phyloP scores from a whole-genome alignment of 23 red algal species.

The Gracilaria domingensis region DNA sequence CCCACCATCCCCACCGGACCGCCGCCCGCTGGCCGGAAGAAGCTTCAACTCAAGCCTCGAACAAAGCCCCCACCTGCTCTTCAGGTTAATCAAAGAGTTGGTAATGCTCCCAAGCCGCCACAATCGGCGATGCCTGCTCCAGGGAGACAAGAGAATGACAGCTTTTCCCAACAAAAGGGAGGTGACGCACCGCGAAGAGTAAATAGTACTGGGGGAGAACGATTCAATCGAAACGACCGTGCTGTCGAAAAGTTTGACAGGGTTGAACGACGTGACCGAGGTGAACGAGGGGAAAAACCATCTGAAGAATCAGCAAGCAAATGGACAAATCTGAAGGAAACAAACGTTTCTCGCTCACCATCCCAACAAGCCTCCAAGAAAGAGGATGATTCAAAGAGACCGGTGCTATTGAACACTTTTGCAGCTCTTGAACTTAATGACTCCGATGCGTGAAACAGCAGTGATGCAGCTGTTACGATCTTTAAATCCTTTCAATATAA shows the following conservation, averaged over 20 bases:
- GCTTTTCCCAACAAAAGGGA: background rate
- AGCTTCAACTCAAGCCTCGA: slow-evolving; percentile 64
- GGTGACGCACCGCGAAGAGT: background rate
- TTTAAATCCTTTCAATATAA: background rate
- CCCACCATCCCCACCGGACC: slow-evolving; percentile 67
- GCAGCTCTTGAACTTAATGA: slow-evolving; percentile 57
- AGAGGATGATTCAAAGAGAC: slow-evolving; percentile 49
- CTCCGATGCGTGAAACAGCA: slow-evolving; percentile 23
- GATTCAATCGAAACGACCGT: slow-evolving; percentile 1
- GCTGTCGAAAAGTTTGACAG: slow-evolving; percentile 15
- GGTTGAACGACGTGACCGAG: slow-evolving; percentile 22
- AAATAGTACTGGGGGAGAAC: slow-evolving; percentile 17
- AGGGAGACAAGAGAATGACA: slow-evolving; percentile 21
- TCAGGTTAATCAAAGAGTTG: slow-evolving; percentile 38
- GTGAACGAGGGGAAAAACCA: background rate
- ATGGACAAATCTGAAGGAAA: slow-evolving; percentile 28
- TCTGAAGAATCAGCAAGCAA: slow-evolving; percentile 13
- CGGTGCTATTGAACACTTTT: slow-evolving; percentile 55
- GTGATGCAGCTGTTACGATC: background rate
- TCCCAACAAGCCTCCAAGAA: slow-evolving; percentile 29
- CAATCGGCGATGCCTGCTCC: slow-evolving; percentile 11
- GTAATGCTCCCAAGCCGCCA: background rate
- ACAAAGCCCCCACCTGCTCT: slow-evolving; percentile 64
- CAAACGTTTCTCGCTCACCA: background rate
- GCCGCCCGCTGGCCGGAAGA: slow-evolving; percentile 63